Evolutionary conservation across 1,284 basidiomycete genomes (phyloP).

Genomic region (Rhodotorula mucilaginosa): DNA sequence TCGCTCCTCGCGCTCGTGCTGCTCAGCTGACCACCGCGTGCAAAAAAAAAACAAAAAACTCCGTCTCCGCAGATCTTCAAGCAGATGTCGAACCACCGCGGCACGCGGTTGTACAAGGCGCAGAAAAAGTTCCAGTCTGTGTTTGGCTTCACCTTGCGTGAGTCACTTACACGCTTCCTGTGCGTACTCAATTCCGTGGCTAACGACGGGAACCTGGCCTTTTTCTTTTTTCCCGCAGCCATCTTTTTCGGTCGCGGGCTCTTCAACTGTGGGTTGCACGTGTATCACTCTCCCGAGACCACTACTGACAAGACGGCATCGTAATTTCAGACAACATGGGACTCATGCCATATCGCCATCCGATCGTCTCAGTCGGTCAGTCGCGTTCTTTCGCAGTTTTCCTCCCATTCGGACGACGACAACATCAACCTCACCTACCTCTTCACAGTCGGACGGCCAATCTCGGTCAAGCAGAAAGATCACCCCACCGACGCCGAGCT

Average conservation of each 20-base stretch:
- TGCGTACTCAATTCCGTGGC: background rate
- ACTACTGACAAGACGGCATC: too few relatives aligned
- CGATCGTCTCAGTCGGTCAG: conserved; percentile 76
- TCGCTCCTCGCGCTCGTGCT: background rate
- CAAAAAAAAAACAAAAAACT: background rate
- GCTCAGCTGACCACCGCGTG: too few relatives aligned
- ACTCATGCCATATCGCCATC: conserved; percentile 86
- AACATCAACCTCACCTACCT: too few relatives aligned
- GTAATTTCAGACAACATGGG: conserved; percentile 67
- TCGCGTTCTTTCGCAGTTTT: too few relatives aligned
- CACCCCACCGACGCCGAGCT: conserved; percentile 80
- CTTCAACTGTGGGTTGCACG: conserved; percentile 67
- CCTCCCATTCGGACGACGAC: background rate
- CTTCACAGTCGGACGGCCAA: conserved; percentile 71
- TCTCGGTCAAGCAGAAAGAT: conserved; percentile 71
- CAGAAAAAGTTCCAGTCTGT: conserved; percentile 86
- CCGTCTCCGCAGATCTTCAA: conserved; percentile 70
- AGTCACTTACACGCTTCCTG: conserved; percentile 52
- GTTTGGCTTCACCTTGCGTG: conserved; percentile 94
- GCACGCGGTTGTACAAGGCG: conserved; percentile 78
- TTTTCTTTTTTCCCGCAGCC: conserved; percentile 18
- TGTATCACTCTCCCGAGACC: too few relatives aligned
- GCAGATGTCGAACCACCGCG: conserved; percentile 91
- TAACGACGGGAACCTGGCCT: background rate
- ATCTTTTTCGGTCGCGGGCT: conserved; percentile 53